Evolutionary conservation across 2,329 filamentous ascomycete species (phyloP), one percentile per base, ranked within the genome.

Genomic region (Lecanoromycetidae sp.): DNA sequence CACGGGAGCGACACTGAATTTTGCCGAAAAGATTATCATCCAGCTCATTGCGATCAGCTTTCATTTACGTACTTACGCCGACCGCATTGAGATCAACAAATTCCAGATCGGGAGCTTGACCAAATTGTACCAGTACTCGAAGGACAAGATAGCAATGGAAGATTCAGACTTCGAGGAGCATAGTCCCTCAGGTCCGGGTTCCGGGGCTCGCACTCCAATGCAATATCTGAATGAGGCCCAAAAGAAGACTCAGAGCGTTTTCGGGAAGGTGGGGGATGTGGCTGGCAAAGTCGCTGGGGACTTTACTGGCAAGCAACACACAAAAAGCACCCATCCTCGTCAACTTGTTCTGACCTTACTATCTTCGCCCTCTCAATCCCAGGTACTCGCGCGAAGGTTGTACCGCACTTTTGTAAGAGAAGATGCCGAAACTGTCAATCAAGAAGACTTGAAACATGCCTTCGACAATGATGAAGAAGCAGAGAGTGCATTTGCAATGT

Each of bases 41-140:
- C 88, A 95, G 60, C 81, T 94, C 66, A 94, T 96, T 56, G 88
- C 90, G 26, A 88, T 88, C 49, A 87, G 83, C 52, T 96, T 96
- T 65, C 90, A 96, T 62, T 71, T 85, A 49, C 77, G 90, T 36
- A 95, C 90, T 0, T 96, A 96, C 58, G 80, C 85, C 20, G 86
- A 90, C 56, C 75, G 90, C 13, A 95, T 95, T 57, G 86, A 91
- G 52, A 74, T 90, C 63, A 94, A 94, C 70, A 94, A 94, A 61
- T 87, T 88, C 54, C 84, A 93, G 59, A 87, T 94, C 49, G 78
- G 73, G 9, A 77, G 74, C 55, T 61, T 82, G 55, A 71, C 73
- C 5, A 82, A 82, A 60, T 63, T 84, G 6, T 82, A 82, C 60
- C 68, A 68, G 9, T 82, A 71, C 53, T 84, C 80, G 6, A 80